Base-by-base conservation (phyloP, 2,329 filamentous ascomycete species). In the Calonectria crousiana region DNA sequence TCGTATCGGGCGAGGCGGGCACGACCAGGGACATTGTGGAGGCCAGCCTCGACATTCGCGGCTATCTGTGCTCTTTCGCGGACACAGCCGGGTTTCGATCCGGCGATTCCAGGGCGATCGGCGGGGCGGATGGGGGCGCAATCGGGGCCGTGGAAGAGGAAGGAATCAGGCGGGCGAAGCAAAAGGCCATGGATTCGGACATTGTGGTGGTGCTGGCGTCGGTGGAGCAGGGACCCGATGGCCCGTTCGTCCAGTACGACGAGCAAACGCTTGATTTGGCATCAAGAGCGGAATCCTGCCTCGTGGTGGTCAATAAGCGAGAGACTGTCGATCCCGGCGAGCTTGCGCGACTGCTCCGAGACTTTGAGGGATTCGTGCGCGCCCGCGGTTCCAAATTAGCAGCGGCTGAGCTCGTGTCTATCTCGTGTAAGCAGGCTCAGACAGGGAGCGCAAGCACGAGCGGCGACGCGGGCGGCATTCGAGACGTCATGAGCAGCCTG, bases 11-110 rank as follows among this genome's bases (percentile, higher is more conserved):
- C 0, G 96, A 98, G 85, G 95, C 95, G 49, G 97, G 97, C 0
- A 99, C 97, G 0, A 99, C 97, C 9, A 88, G 97, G 74, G 97
- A 99, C 85, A 93, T 99, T 67, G 93, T 99, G 14, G 97, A 99
- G 86, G 94, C 97, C 0, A 94, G 94, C 34, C 89, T 99, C 32
- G 97, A 99, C 85, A 89, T 99, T 62, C 92, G 93, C 0, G 97
- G 97, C 0, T 99, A 94, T 86, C 92, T 97, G 65, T 98, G 96
- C 84, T 95, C 94, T n/a, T 93, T 99, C 81, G 96, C 96, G 20
- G 97, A 99, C 85, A 98, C 97, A 80, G 97, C 97, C 26, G 97
- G 97, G 1, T 91, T 99, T 78, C 90, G 95, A 65, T 91, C 89
- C 62, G 78, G 78, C n/a, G 69, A 69, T 20, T 74, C 72, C 73